Base-by-base conservation (phyloP, 1,284 basidiomycete genomes). In the Ustilago hordei region DNA sequence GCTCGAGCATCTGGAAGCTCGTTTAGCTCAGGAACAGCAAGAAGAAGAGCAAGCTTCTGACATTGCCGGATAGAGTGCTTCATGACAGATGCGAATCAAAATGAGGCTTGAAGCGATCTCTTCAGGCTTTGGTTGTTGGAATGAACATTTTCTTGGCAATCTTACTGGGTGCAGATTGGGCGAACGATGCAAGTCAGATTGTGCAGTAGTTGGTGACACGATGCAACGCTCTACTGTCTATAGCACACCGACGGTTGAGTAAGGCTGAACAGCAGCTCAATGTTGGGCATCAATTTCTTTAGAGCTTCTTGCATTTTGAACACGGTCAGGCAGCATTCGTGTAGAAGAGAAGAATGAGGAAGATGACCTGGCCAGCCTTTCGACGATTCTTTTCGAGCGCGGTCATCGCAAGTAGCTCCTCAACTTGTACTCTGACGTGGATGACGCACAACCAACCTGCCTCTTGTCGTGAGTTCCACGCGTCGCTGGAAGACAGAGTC, bases 1-100 rank as follows among this genome's bases (percentile, higher is more conserved):
- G 23, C 8, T 78, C 17, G 55, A 68, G 15, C 61, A 70, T 23
- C 58, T 78, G 41, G 45, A 69, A 34, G 28, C 38, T 48, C 60
- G 64, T 43, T 23, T 66, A 7, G 41, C 4, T 15, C 45, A 67
- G 60, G 45, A 47, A 19, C 43, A 50, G 11, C 48, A 35, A 8
- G 32, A 60, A 13, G 31, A 19, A n/a, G 13, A 48, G 28, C 15
- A 28, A 15, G 48, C 28, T 56, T 7, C 19, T 12, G 39, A 45
- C 23, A 28, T n/a, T 23, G 2, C 13, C 31, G 34, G 12, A 8
- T 15, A 34, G 32, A 28, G 23, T 28, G 11, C 31, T 48, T 19
- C 23, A 39, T 39, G 9, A 19, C 6, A 35, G 17, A 17, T 8
- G 52, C 52, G n/a, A 35, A 54, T 34, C 52, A 48, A 39, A 39